Evolutionary conservation across 169 alveolate genomes (phyloP), one percentile per base, ranked within the genome.

Genomic region (Cryptosporidium parvum): DNA sequence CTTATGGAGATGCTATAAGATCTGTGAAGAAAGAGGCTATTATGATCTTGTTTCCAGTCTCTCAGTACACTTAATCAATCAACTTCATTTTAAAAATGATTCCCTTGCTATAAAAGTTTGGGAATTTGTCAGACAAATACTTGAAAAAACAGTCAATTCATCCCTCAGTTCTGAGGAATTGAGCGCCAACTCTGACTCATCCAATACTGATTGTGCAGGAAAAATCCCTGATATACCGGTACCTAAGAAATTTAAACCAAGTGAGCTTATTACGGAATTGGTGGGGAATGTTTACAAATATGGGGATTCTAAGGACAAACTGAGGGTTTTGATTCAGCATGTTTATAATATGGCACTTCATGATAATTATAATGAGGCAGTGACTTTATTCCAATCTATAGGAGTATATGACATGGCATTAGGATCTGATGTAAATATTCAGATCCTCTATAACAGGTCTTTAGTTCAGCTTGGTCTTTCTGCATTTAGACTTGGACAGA

Each of bases 381-480:
- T 94, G 61, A 97, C 94, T 84, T 86, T 96, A 85, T 92, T 96
- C 75, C 95, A 93, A 75, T 94, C 95, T 14, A 93, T 97, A 35
- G 96, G 95, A 75, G 93, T 96, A 29, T 97, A 94, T 53, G 98
- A 96, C 85, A 91, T 95, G 93, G 98, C 97, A 26, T 85, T 93
- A 51, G 96, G 94, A 91, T 92, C 97, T 52, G 99, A 96, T 68
- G 95, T 96, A 48, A 91, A 93, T 26, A 96, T 98, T 72, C 99
- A 98, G 94, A 96, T 97, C 44, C 91, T 97, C 84, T 97, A 96
- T 93, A 98, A 98, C 92, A 92, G 99, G 84, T 94, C 97, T 85
- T 86, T 97, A 56, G 99, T 97, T 0, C 99, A 97, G 93, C 92
- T 98, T 84, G 99, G 99, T 3, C 93, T 98, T 44, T 94, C 99